A percentile compares a stretch with the other conserved stretches of the same genome.
phyloP scores from a whole-genome alignment of 2,329 filamentous ascomycete genomes.

The Penicillium rolfsii region DNA sequence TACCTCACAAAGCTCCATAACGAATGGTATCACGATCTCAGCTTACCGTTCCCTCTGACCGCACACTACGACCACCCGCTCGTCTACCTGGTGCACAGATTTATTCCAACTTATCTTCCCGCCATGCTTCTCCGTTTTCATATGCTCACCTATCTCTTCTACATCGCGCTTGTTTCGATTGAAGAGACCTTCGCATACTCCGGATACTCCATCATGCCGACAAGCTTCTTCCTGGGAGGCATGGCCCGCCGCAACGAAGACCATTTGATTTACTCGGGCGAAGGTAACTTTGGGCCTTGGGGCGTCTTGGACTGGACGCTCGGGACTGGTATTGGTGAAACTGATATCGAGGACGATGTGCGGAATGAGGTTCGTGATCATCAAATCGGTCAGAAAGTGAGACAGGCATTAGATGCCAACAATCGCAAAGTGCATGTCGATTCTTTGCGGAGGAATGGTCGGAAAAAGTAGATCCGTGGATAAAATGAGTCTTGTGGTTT shows the following conservation, averaged over 20 bases:
- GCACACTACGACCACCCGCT: constrained; percentile 65
- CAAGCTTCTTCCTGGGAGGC: constrained; percentile 60
- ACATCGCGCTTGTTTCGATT: constrained; percentile 58
- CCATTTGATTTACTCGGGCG: constrained; percentile 55
- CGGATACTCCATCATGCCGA: constrained; percentile 62
- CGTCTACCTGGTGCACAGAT: constrained; percentile 57
- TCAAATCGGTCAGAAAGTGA: constrained; percentile 38
- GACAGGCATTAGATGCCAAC: constrained; percentile 36
- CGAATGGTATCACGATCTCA: constrained; percentile 60
- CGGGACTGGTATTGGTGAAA: constrained; percentile 45
- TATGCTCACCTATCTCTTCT: constrained; percentile 61
- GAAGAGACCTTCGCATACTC: constrained; percentile 65
- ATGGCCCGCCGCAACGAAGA: constrained; percentile 61
- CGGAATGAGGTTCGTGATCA: constrained; percentile 45
- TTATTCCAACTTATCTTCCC: constrained; percentile 61
- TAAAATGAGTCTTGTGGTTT: not conserved
- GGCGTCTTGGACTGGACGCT: constrained; percentile 51
- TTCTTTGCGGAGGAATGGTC: constrained; percentile 21
- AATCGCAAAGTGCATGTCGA: constrained; percentile 35
- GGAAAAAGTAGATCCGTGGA: not conserved
- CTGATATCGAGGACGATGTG: constrained; percentile 55
- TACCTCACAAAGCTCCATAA: constrained; percentile 58
- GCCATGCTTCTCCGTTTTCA: constrained; percentile 63
- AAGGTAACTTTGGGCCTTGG: constrained; percentile 52
- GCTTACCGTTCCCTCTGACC: constrained; percentile 58